Evolutionary conservation across 139 green algal species (phyloP).

Genomic region (Trebouxia sp.): DNA sequence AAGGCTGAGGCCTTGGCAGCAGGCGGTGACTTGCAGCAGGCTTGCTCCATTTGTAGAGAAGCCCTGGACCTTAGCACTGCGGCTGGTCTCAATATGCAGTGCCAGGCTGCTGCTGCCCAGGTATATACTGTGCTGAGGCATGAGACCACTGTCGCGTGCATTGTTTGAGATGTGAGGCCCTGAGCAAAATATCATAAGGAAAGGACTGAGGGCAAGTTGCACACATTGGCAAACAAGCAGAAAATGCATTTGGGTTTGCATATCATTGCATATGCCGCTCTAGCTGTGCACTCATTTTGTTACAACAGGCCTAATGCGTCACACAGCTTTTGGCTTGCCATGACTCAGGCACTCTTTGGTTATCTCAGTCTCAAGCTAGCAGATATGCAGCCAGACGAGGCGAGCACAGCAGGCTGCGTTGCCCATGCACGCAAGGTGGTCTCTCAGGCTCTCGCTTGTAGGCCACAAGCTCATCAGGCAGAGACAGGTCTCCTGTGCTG

Average conservation of each 20-base stretch:
- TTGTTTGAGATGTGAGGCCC: too few relatives aligned
- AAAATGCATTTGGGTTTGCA: too few relatives aligned
- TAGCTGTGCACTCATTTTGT: too few relatives aligned
- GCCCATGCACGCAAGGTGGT: neutral
- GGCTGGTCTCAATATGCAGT: neutral
- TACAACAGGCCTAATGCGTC: too few relatives aligned
- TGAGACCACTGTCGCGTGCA: neutral
- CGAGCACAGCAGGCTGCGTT: neutral
- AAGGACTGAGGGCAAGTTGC: too few relatives aligned
- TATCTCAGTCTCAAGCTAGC: neutral
- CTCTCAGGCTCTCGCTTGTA: neutral
- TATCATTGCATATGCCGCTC: too few relatives aligned
- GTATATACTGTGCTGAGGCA: neutral
- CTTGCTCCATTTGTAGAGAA: neutral
- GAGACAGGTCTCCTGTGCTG: neutral
- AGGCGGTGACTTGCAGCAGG: neutral
- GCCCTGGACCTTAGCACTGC: neutral
- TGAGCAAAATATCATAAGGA: too few relatives aligned
- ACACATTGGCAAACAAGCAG: too few relatives aligned
- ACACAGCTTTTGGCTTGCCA: too few relatives aligned
- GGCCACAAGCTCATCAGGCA: too few relatives aligned
- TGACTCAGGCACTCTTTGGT: neutral
- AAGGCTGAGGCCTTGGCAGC: neutral
- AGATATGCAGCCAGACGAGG: neutral
- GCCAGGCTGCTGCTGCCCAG: neutral